Conservation (phyloP, 2,329 filamentous ascomycete genomes). For the Bimuria novae-zelandiae region DNA sequence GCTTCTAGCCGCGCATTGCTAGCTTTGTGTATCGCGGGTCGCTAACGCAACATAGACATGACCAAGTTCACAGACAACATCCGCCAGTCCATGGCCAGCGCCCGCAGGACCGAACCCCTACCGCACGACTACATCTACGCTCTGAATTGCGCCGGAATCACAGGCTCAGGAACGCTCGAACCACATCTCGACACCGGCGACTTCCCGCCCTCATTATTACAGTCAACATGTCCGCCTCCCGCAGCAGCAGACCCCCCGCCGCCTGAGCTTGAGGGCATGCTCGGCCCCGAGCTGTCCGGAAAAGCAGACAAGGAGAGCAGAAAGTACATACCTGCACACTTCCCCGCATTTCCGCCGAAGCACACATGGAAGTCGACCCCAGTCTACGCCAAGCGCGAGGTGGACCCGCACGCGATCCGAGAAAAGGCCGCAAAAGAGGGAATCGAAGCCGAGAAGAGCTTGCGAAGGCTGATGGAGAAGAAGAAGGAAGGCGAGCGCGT, state of each 20-base stretch:
- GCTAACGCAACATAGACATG: conserved; percentile 53
- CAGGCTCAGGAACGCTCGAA: conserved; percentile 46
- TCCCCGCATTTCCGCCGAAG: conserved; percentile 65
- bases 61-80: conserved; percentile 59
- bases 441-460: conserved; percentile 66
- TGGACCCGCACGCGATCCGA: conserved; percentile 62
- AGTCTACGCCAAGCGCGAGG: conserved; percentile 62
- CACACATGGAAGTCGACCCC: conserved; percentile 67
- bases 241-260: conserved; percentile 47
- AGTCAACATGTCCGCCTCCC: conserved; percentile 49
- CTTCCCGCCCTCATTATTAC: conserved; percentile 41
- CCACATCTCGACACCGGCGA: conserved; percentile 49
- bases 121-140: conserved; percentile 63
- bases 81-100: conserved; percentile 61
- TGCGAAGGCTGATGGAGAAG: conserved; percentile 61
- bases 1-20: too few relatives aligned
- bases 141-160: conserved; percentile 49
- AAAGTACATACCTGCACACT: conserved; percentile 62
- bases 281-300: conserved; percentile 58
- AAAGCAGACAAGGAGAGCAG: conserved; percentile 52
- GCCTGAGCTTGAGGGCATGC: conserved; percentile 52
- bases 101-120: conserved; percentile 60
- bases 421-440: conserved; percentile 69
- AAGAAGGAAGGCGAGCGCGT: conserved; percentile 53
- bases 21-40: conserved; percentile 4